A percentile compares a stretch with the other conserved stretches of the same genome.
Conservation (phyloP, 2,329 filamentous ascomycete species). For the Diplodia sapinea region DNA sequence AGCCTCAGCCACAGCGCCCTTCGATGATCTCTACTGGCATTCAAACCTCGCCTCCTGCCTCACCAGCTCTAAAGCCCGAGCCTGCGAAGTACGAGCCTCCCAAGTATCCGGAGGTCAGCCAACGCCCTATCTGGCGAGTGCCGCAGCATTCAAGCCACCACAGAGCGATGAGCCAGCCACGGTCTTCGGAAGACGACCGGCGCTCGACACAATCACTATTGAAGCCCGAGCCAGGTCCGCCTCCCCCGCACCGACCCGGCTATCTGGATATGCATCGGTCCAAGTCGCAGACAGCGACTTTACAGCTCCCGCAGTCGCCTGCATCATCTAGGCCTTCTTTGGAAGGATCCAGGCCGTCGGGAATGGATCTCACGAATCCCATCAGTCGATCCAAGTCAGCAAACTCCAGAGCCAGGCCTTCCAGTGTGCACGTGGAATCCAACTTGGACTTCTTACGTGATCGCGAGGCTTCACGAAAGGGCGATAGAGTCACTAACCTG, state of each 20-base stretch:
- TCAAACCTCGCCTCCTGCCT: constrained; percentile 70
- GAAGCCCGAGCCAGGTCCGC: constrained; percentile 43
- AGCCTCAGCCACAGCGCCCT: constrained; percentile 57
- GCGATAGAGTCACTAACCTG: constrained; percentile 39
- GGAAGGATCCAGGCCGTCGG: constrained; percentile 70
- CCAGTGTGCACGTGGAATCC: constrained; percentile 82
- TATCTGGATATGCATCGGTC: constrained; percentile 54
- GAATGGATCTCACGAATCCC: constrained; percentile 65
- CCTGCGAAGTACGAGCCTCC: constrained; percentile 34
- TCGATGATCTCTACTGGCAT: constrained; percentile 74
- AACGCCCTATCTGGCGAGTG: constrained; percentile 61
- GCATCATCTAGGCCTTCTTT: constrained; percentile 70
- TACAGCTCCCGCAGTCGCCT: constrained; percentile 60
- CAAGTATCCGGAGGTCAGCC: constrained; percentile 49
- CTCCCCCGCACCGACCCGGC: constrained; percentile 48
- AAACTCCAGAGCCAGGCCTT: constrained; percentile 72
- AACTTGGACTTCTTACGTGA: constrained; percentile 84
- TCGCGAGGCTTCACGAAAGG: constrained; percentile 63
- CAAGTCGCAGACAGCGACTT: constrained; percentile 57
- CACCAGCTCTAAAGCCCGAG: constrained; percentile 34
- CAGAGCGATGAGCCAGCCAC: constrained; percentile 58
- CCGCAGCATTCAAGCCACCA: constrained; percentile 53
- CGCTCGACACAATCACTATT: constrained; percentile 40
- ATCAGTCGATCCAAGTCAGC: constrained; percentile 66
- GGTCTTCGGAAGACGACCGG: constrained; percentile 47